Percentiles rank a stretch among this genome's conserved stretches.
Evolutionary conservation across 495 filamentous ascomycete species (phyloP).

Genomic region (Penicillium angulare): DNA sequence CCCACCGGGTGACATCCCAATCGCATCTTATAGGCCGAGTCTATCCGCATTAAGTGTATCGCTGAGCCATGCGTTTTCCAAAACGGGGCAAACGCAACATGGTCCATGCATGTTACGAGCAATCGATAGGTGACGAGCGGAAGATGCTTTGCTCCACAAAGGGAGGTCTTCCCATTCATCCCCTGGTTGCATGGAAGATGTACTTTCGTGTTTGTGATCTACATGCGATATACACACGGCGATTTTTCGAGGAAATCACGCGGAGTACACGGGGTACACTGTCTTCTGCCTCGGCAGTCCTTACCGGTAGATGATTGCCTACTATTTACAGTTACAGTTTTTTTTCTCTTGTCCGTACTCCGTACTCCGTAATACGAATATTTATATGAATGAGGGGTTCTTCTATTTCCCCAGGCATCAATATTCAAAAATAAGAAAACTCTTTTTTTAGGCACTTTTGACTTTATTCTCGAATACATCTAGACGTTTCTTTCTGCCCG

Average conservation of each 20-base stretch:
- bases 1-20: not conserved
- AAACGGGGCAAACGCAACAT: not conserved
- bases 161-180: not conserved
- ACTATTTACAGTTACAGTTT: no score
- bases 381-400: no score
- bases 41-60: not conserved
- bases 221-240: no score
- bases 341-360: no score
- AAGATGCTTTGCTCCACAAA: not conserved
- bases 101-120: not conserved
- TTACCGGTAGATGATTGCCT: no score
- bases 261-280: no score
- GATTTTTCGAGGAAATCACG: no score
- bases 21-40: not conserved
- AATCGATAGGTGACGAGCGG: not conserved
- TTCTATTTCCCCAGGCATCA: not conserved
- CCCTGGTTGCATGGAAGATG: not conserved
- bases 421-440: not conserved
- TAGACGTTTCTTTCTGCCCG: not conserved
- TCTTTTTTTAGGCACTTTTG: not conserved
- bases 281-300: no score
- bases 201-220: not conserved
- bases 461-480: not conserved
- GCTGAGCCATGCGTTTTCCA: conserved; percentile 3
- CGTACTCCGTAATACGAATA: no score